A percentile compares a stretch with the other conserved stretches of the same genome.
Evolutionary conservation across 2,329 filamentous ascomycete species (phyloP).

Genomic region (Pezicula rhizophila): DNA sequence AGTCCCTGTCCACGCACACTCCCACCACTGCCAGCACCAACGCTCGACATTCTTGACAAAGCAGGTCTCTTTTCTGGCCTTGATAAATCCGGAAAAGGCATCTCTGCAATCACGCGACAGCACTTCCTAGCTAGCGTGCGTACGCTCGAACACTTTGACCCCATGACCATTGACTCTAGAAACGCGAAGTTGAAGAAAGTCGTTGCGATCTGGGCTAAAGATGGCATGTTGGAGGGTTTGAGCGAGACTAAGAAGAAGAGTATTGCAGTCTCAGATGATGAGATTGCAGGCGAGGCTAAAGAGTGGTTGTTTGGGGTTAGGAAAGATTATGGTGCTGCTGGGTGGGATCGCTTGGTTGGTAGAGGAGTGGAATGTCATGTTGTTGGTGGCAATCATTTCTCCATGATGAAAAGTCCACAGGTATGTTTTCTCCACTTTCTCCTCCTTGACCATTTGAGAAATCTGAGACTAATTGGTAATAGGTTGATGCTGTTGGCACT

Average conservation of each 20-base stretch:
- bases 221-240: constrained; percentile 2
- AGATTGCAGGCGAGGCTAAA: neutral
- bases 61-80: constrained; percentile 4
- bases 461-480: neutral
- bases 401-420: constrained; percentile 2
- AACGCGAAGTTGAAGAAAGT: neutral
- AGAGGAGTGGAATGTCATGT: constrained; percentile 3
- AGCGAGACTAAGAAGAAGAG: neutral
- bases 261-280: neutral
- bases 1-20: constrained; percentile 5
- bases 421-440: constrained; percentile 1
- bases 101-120: constrained; percentile 2
- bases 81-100: constrained; percentile 1
- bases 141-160: constrained; percentile 2
- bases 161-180: neutral
- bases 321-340: constrained; percentile 1
- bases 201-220: constrained; percentile 4
- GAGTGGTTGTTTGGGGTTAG: constrained; percentile 3
- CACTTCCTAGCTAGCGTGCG: constrained; percentile 6
- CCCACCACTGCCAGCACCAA: constrained; percentile 1
- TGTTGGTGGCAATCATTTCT: constrained; percentile 4
- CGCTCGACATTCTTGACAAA: constrained; percentile 3
- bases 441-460: neutral
- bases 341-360: constrained; percentile 5
- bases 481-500: neutral